These are phyloP conservation scores for Dysphania ambrosioides DNA, from an alignment of 148 eudicot species.

Conservation along the genomic window DNA sequence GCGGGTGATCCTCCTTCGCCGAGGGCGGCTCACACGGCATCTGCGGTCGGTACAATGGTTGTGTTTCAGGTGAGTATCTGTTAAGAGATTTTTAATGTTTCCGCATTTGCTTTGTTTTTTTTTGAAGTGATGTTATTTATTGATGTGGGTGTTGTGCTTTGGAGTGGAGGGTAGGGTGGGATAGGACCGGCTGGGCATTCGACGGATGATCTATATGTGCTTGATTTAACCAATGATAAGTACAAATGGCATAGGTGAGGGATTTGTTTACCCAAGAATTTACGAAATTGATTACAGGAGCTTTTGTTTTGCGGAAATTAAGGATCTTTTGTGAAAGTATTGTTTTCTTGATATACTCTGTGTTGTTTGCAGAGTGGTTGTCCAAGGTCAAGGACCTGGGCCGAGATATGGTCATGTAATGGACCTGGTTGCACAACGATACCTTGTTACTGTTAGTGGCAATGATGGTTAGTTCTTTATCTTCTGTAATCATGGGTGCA, in stretches of 20 bases:
- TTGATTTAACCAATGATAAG: slow-evolving; percentile 86
- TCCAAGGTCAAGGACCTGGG: slow-evolving; percentile 93
- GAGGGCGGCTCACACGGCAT: slow-evolving; percentile 93
- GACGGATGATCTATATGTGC: slow-evolving; percentile 86
- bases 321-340: not conserved
- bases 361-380: slow-evolving; percentile 69
- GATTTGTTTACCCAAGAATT: slow-evolving; percentile 2
- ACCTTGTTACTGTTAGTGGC: slow-evolving; percentile 86
- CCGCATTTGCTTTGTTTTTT: not conserved
- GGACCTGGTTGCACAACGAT: slow-evolving; percentile 92
- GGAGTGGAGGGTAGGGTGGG: slow-evolving; percentile 60
- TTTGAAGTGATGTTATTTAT: not conserved
- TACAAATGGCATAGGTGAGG: slow-evolving; percentile 92
- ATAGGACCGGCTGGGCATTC: slow-evolving; percentile 98
- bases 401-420: slow-evolving; percentile 97
- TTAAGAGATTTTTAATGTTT: not conserved
- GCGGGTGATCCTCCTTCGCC: slow-evolving; percentile 98
- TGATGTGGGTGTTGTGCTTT: slow-evolving; percentile 23
- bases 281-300: not conserved
- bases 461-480: slow-evolving; percentile 71
- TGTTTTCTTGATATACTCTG: not conserved
- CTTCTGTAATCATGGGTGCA: not conserved
- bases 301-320: not conserved
- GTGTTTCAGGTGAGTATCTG: slow-evolving; percentile 81
- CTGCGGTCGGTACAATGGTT: slow-evolving; percentile 96